phyloP scores from a whole-genome alignment of 306 rosid genomes.

The Lablab purpureus region DNA sequence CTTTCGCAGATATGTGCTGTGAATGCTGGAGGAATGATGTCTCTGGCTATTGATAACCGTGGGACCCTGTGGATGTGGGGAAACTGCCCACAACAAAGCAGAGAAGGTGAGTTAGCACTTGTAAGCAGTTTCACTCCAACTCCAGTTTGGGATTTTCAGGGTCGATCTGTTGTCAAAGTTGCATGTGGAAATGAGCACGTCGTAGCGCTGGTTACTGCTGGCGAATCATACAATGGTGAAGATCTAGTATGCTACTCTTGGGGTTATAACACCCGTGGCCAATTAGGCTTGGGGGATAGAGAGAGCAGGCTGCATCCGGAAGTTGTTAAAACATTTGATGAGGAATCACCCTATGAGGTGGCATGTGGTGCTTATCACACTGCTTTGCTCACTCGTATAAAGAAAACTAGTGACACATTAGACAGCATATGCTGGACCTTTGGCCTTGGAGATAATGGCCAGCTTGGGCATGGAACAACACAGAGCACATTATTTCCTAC shows the following conservation, averaged over 20 bases:
- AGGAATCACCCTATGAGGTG: constrained; percentile 68
- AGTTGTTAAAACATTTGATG: constrained; percentile 58
- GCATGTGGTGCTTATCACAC: constrained; percentile 97
- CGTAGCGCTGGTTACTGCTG: constrained; percentile 68
- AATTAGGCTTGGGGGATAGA: constrained; percentile 85
- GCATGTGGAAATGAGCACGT: constrained; percentile 93
- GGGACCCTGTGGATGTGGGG: constrained; percentile 96
- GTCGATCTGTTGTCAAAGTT: constrained; percentile 79
- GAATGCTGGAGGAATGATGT: constrained; percentile 96
- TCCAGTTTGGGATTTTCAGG: constrained; percentile 78
- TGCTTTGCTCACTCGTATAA: constrained; percentile 77
- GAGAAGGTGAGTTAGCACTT: constrained; percentile 58
- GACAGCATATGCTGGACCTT: constrained; percentile 84
- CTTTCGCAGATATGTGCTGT: constrained; percentile 64
- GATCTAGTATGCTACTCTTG: constrained; percentile 84
- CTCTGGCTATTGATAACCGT: constrained; percentile 73
- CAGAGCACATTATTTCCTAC: constrained; percentile 61
- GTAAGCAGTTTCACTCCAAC: constrained; percentile 70
- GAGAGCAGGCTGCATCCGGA: constrained; percentile 70
- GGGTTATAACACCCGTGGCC: constrained; percentile 85
- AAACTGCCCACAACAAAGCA: constrained; percentile 69
- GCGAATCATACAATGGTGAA: constrained; percentile 63
- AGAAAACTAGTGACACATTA: constrained; percentile 52
- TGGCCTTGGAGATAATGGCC: constrained; percentile 93
- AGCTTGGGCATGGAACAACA: constrained; percentile 91